Percentiles rank a stretch among this genome's conserved stretches.
These are phyloP conservation scores for Exserohilum turcica DNA, from an alignment of 2,329 filamentous ascomycete genomes.

Conservation along the genomic window DNA sequence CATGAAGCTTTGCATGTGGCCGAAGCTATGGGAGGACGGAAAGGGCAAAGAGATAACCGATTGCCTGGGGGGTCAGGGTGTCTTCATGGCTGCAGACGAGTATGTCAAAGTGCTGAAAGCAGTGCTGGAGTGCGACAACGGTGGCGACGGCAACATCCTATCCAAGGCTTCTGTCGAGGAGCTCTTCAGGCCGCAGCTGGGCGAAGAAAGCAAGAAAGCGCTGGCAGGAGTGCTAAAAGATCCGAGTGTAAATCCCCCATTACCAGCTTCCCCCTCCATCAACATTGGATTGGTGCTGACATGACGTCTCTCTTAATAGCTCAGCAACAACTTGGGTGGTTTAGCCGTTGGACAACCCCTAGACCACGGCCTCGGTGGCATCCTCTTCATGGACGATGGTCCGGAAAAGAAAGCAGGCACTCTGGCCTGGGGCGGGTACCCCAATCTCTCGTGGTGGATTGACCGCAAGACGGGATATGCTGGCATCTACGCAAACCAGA, in stretches of 20 bases:
- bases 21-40: slow-evolving; percentile 20
- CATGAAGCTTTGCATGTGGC: slow-evolving; percentile 3
- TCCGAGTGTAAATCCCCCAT: slow-evolving; percentile 8
- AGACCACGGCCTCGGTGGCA: slow-evolving; percentile 41
- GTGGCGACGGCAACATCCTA: slow-evolving; percentile 30
- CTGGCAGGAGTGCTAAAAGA: slow-evolving; percentile 46
- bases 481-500: slow-evolving; percentile 38
- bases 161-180: slow-evolving; percentile 27
- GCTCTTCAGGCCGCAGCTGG: slow-evolving; percentile 43
- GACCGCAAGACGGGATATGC: slow-evolving; percentile 40
- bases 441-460: slow-evolving; percentile 43
- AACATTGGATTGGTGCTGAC: background rate
- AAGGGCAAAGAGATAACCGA: slow-evolving; percentile 24
- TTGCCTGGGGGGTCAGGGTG: slow-evolving; percentile 36
- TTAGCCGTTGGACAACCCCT: slow-evolving; percentile 19
- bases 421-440: slow-evolving; percentile 42
- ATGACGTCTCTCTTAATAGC: slow-evolving; percentile 4
- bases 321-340: slow-evolving; percentile 34
- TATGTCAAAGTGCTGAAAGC: slow-evolving; percentile 41
- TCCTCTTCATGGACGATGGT: slow-evolving; percentile 29
- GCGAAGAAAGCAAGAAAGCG: slow-evolving; percentile 10
- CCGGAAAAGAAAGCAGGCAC: slow-evolving; percentile 32
- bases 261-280: too few species aligned
- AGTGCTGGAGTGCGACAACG: slow-evolving; percentile 31
- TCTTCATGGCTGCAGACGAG: slow-evolving; percentile 27